Conservation (phyloP, 495 filamentous ascomycete genomes). For the Lindgomyces ingoldianus region DNA sequence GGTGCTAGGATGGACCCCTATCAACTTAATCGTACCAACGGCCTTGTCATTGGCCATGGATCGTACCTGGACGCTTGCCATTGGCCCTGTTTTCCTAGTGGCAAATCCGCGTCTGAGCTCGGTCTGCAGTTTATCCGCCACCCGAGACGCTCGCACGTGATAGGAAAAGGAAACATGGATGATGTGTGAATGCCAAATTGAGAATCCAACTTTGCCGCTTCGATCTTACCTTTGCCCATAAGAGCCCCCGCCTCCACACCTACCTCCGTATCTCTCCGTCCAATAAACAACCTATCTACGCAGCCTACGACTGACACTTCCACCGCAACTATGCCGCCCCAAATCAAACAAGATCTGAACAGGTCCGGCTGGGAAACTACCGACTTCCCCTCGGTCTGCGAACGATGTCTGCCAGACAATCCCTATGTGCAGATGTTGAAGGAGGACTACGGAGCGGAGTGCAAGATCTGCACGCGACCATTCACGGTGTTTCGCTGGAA, state of each 20-base stretch:
- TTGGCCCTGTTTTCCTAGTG: neutral
- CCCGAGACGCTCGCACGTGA: neutral
- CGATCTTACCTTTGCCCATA: neutral
- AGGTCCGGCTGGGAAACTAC: conserved; percentile 94
- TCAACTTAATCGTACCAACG: neutral
- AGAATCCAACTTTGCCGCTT: neutral
- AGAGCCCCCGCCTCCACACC: neutral
- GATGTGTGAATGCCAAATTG: neutral
- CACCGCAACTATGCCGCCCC: conserved; percentile 55
- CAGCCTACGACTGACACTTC: too few relatives aligned
- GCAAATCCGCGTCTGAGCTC: neutral
- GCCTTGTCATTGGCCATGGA: conserved; percentile 1
- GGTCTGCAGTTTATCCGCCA: neutral
- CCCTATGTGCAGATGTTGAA: conserved; percentile 99
- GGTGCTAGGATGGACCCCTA: too few relatives aligned
- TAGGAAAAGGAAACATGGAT: neutral
- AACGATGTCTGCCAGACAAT: conserved; percentile 89
- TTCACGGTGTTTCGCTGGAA: conserved; percentile 97
- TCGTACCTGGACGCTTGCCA: neutral
- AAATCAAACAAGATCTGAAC: conserved; percentile 96
- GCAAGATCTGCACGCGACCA: conserved; percentile 87
- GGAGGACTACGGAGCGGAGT: conserved; percentile 82
- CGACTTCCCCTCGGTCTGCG: conserved; percentile 64
- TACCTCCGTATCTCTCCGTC: too few relatives aligned
- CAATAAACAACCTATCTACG: too few relatives aligned